Base-by-base conservation (phyloP, 176 grass and related monocot species). In the Triticum dicoccoides region DNA sequence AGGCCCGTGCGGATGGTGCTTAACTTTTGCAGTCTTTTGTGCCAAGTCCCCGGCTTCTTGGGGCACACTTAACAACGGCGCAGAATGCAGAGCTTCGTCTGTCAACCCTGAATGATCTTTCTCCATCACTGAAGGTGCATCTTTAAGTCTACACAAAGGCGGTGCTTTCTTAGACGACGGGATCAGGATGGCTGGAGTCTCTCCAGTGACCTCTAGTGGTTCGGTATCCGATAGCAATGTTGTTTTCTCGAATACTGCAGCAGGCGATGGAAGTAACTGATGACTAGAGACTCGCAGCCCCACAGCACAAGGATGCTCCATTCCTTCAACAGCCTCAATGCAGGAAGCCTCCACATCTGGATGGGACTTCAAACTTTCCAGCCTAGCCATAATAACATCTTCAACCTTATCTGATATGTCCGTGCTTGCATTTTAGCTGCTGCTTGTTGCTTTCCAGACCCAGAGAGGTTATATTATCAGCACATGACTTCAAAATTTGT, bases 331-430 rank as follows among this genome's bases (percentile, higher is more conserved):
- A 49, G 3, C 24, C 73, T 15, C 45, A 52, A 32, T 10, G 1
- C 8, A 76, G 73, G 73, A 76, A 54, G 25, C 45, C 25, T 52
- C 25, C 25, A 18, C 52, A 39, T 87, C 84, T 75, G 65, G 20
- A 9, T 76, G 38, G 24, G 79, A 85, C 74, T 86, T 90, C 76
- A 91, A 72, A 88, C 85, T 64, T 76, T 67, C 74, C 11, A 82
- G 21, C 61, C 80, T 82, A 82, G 77, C 51, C 85, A 90, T 86
- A 59, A 90, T 42, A 72, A 21, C 71, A 73, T 82, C 65, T 52
- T 88, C 85, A 69, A 84, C 12, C 69, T 42, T 85, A 79, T 80
- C 54, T n/a, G 30, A 49, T 44, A 13, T 44, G 20, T 67, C 65
- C 23, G 32, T 73, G 52, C 9, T 65, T 61, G 61, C 38, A 80